A percentile compares a stretch with the other conserved stretches of the same genome.
Conservation (phyloP, 352 stramenopile genomes). For the Ophiocytium majus region DNA sequence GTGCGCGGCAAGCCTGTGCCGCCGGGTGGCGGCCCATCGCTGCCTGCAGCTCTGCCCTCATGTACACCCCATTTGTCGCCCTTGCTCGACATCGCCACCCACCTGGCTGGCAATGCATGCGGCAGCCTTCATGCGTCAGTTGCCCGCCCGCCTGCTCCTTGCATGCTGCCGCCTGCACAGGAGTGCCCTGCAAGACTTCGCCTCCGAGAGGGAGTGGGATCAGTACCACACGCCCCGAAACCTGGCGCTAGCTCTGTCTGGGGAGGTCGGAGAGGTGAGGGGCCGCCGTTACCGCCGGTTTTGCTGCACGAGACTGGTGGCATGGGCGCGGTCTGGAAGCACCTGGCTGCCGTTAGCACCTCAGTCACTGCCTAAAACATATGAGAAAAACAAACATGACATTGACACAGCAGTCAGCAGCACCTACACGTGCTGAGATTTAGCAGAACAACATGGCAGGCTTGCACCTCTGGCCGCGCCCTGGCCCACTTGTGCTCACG, state of each 20-base stretch:
- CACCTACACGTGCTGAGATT: not conserved
- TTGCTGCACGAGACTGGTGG: not conserved
- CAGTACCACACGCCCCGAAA: slow-evolving; percentile 44
- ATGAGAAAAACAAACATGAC: too few species aligned
- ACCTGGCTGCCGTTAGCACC: too few species aligned
- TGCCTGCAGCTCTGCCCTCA: not conserved
- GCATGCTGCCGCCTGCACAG: not conserved
- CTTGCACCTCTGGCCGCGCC: too few species aligned
- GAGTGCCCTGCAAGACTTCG: slow-evolving; percentile 59
- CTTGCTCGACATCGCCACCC: not conserved
- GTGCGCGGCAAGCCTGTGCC: too few species aligned
- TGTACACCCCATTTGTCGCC: not conserved
- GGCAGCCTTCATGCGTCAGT: not conserved
- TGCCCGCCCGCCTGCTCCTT: not conserved
- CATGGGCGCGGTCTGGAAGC: too few species aligned
- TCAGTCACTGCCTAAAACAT: too few species aligned
- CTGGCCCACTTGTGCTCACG: too few species aligned
- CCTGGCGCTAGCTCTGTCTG: slow-evolving; percentile 42
- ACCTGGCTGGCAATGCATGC: too few species aligned
- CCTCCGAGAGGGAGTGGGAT: slow-evolving; percentile 61
- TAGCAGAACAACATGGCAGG: not conserved
- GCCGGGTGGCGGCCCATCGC: too few species aligned
- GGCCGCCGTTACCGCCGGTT: not conserved
- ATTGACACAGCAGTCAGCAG: too few species aligned
- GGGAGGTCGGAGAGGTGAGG: slow-evolving; percentile 44